Percentiles rank a stretch among this genome's conserved stretches.
Evolutionary conservation across 495 filamentous ascomycete genomes (phyloP).

Genomic region (Pseudomonodictys pantanalensis): DNA sequence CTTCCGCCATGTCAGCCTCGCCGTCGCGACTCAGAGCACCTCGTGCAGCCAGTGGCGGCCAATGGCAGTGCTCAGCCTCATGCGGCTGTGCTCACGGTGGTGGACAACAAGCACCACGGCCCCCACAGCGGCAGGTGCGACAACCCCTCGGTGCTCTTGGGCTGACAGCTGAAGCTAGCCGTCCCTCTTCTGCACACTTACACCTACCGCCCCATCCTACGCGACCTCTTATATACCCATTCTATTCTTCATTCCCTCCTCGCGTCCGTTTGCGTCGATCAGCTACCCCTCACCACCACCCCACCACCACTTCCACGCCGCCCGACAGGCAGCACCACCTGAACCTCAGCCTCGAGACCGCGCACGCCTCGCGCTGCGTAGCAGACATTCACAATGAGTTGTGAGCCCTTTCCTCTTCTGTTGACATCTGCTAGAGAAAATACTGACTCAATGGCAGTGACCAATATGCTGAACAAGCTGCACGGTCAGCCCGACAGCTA

Average conservation of each 20-base stretch:
- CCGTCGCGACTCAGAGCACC: too few relatives aligned
- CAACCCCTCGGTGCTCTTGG: background rate
- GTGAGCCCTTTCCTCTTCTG: constrained; percentile 12
- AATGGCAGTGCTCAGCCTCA: background rate
- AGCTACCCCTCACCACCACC: constrained; percentile 4
- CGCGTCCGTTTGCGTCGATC: background rate
- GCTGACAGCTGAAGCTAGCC: constrained; percentile 5
- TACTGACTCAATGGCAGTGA: constrained; percentile 53
- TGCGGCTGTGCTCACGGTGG: too few relatives aligned
- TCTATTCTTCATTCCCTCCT: background rate
- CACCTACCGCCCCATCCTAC: background rate
- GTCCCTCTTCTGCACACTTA: background rate
- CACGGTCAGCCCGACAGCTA: constrained; percentile 97
- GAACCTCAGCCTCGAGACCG: constrained; percentile 16
- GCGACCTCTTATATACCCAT: background rate
- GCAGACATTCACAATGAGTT: constrained; percentile 25
- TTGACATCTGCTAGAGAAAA: background rate
- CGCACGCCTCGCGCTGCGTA: constrained; percentile 10
- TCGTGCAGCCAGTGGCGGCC: too few relatives aligned
- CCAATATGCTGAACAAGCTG: constrained; percentile 94
- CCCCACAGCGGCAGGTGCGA: constrained; percentile 10
- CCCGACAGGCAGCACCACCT: constrained; percentile 22
- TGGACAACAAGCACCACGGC: constrained; percentile 3
- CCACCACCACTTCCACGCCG: constrained; percentile 6
- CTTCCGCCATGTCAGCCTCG: too few relatives aligned